phyloP scores from a whole-genome alignment of 2,329 filamentous ascomycete species.

The Talaromyces sp. region DNA sequence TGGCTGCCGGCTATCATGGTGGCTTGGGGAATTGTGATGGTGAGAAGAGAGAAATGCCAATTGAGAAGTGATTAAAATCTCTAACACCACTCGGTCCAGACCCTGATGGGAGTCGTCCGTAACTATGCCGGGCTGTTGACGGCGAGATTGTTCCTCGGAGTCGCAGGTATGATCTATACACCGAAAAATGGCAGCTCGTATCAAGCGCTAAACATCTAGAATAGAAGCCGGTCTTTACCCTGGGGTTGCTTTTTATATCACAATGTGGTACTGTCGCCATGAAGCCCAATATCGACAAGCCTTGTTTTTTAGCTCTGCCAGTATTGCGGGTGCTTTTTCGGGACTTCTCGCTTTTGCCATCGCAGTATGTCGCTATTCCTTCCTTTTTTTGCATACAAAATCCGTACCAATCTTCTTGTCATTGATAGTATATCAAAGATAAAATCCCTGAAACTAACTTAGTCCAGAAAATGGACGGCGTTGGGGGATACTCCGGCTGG shows the following conservation, averaged over 20 bases:
- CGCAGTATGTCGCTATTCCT: constrained; percentile 46
- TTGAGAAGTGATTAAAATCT: neutral
- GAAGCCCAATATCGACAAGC: constrained; percentile 53
- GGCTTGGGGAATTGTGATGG: constrained; percentile 45
- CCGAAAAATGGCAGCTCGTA: neutral
- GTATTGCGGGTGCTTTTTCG: constrained; percentile 74
- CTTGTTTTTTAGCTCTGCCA: constrained; percentile 51
- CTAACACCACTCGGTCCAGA: constrained; percentile 9
- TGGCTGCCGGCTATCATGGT: constrained; percentile 36
- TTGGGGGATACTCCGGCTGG: constrained; percentile 43
- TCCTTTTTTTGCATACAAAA: neutral
- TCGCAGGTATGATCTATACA: constrained; percentile 15
- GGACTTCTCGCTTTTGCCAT: constrained; percentile 62
- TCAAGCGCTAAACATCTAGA: neutral
- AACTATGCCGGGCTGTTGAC: constrained; percentile 45
- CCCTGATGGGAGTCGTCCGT: constrained; percentile 39
- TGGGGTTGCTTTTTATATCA: constrained; percentile 45
- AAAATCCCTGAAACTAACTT: neutral
- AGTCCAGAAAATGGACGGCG: constrained; percentile 43
- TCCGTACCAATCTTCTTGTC: neutral
- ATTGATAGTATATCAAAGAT: neutral
- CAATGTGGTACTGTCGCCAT: constrained; percentile 55
- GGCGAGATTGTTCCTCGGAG: constrained; percentile 43
- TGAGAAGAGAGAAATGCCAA: constrained; percentile 4
- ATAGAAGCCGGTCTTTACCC: constrained; percentile 42